phyloP scores from a whole-genome alignment of 2,329 filamentous ascomycete species.

The Zelopaecilomyces penicillatus region DNA sequence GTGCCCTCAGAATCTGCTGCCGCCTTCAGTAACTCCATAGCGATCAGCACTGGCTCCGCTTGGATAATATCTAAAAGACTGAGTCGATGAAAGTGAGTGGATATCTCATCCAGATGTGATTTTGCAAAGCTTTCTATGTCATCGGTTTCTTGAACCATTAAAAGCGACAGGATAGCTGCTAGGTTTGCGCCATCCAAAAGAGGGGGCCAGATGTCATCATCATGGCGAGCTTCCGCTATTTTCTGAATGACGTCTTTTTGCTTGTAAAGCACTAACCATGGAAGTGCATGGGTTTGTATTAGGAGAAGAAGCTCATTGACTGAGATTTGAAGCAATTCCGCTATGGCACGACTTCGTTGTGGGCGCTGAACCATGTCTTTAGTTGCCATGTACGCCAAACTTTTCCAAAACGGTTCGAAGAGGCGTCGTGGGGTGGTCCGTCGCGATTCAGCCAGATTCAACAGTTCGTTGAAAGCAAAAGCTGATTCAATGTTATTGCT shows the following conservation, averaged over 20 bases:
- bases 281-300: constrained; percentile 75
- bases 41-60: constrained; percentile 65
- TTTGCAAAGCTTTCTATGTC: constrained; percentile 59
- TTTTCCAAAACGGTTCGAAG: constrained; percentile 83
- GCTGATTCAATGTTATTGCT: constrained; percentile 70
- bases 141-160: constrained; percentile 48
- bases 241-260: constrained; percentile 70
- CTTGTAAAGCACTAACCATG: constrained; percentile 74
- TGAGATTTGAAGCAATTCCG: constrained; percentile 70
- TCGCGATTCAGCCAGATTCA: constrained; percentile 60
- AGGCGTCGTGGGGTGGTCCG: constrained; percentile 57
- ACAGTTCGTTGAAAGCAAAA: constrained; percentile 74
- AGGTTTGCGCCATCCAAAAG: constrained; percentile 50
- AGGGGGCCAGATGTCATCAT: constrained; percentile 50
- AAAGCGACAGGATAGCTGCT: constrained; percentile 48
- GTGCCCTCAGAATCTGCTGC: constrained; percentile 60
- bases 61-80: constrained; percentile 62
- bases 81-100: constrained; percentile 58
- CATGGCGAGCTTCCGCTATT: constrained; percentile 70
- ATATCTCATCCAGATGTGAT: constrained; percentile 58
- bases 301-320: constrained; percentile 65
- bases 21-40: constrained; percentile 73
- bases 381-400: constrained; percentile 70
- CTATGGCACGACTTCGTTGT: constrained; percentile 72
- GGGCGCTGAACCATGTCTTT: constrained; percentile 74